A percentile compares a stretch with the other conserved stretches of the same genome.
phyloP scores from a whole-genome alignment of 495 filamentous ascomycete species.

The Astrocystis sublimbata region DNA sequence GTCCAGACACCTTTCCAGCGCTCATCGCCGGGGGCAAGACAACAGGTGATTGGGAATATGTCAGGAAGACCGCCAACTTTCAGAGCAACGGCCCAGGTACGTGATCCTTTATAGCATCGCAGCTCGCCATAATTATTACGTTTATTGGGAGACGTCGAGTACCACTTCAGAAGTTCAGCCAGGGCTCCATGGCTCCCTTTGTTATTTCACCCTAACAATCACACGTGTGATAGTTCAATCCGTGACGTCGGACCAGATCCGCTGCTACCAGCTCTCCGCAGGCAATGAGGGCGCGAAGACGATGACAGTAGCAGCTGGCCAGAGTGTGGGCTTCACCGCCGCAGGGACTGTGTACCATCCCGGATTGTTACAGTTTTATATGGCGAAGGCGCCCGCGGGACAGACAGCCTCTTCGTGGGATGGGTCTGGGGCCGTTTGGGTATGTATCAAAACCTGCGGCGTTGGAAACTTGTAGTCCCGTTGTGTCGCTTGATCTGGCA shows the following conservation, averaged over 20 bases:
- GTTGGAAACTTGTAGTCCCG: no score
- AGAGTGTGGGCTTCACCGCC: constrained; percentile 43
- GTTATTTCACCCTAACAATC: neutral
- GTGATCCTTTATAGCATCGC: no score
- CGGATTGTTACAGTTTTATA: constrained; percentile 41
- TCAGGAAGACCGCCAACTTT: constrained; percentile 41
- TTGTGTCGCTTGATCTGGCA: no score
- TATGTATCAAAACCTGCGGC: no score
- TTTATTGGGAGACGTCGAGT: no score
- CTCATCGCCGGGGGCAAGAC: constrained; percentile 24
- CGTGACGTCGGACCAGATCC: constrained; percentile 45
- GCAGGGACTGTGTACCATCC: constrained; percentile 44
- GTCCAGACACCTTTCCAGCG: constrained; percentile 36
- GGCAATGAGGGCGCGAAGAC: constrained; percentile 40
- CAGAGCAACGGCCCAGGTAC: constrained; percentile 41
- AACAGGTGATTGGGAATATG: constrained; percentile 38
- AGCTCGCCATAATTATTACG: no score
- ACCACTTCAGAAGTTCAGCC: no score
- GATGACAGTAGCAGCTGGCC: constrained; percentile 43
- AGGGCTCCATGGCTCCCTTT: no score
- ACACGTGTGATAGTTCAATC: constrained; percentile 33
- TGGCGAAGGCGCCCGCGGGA: constrained; percentile 48
- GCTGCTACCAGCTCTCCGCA: constrained; percentile 42
- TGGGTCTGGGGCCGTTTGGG: constrained; percentile 43
- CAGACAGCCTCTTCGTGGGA: constrained; percentile 47